These are phyloP conservation scores for Metarhizium humberi DNA, from an alignment of 2,329 filamentous ascomycete genomes.

Conservation along the genomic window DNA sequence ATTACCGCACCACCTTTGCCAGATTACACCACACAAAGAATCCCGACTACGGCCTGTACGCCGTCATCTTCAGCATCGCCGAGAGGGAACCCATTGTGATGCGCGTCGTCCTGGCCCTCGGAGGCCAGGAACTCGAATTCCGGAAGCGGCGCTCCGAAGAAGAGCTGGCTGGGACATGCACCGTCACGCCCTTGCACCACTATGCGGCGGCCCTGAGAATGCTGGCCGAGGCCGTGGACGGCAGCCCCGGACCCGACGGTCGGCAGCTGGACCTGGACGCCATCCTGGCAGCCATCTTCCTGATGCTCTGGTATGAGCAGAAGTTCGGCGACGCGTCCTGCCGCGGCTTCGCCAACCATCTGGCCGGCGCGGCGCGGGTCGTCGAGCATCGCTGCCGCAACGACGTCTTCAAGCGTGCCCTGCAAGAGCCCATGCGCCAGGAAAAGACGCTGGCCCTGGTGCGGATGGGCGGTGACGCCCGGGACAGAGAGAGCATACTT, in stretches of 20 bases:
- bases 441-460: slow-evolving; percentile 5
- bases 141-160: slow-evolving; percentile 10
- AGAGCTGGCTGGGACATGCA: slow-evolving; percentile 3
- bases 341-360: slow-evolving; percentile 20
- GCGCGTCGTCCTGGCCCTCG: slow-evolving; percentile 25
- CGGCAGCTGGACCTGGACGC: slow-evolving; percentile 14
- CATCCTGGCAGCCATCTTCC: slow-evolving; percentile 21
- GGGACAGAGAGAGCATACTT: slow-evolving; percentile 5
- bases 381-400: slow-evolving; percentile 17
- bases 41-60: slow-evolving; percentile 23
- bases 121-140: slow-evolving; percentile 20
- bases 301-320: slow-evolving; percentile 29
- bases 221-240: slow-evolving; percentile 19
- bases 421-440: slow-evolving; percentile 1
- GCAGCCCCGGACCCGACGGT: slow-evolving; percentile 8
- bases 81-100: slow-evolving; percentile 23
- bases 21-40: slow-evolving; percentile 26
- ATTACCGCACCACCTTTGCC: slow-evolving; percentile 26
- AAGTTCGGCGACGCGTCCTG: slow-evolving; percentile 25
- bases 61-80: slow-evolving; percentile 25
- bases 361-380: slow-evolving; percentile 21
- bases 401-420: slow-evolving; percentile 2
- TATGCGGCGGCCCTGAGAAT: slow-evolving; percentile 21
- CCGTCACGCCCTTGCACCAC: slow-evolving; percentile 15
- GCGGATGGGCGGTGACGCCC: slow-evolving; percentile 1